These are phyloP conservation scores for Saccharum spontaneum DNA, from an alignment of 176 grass and related monocot species.

Conservation along the genomic window DNA sequence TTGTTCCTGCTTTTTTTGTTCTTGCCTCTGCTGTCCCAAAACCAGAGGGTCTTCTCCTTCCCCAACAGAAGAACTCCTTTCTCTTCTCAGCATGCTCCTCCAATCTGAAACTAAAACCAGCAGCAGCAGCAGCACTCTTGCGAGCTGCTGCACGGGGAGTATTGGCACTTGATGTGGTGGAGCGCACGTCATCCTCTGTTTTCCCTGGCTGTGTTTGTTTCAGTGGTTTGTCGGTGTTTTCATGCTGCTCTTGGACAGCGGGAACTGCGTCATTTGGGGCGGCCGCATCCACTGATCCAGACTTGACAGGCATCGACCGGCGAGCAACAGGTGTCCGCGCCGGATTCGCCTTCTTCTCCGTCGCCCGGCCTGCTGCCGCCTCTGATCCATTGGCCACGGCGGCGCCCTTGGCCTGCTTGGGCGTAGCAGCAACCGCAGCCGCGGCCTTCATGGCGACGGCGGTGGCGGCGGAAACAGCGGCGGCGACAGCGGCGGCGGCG, in stretches of 20 bases:
- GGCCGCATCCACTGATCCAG: slow-evolving; percentile 52
- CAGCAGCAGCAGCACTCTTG: slow-evolving; percentile 49
- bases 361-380: neutral
- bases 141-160: slow-evolving; percentile 42
- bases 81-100: slow-evolving; percentile 94
- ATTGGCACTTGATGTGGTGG: slow-evolving; percentile 71
- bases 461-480: too few relatives aligned
- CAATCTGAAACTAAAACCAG: slow-evolving; percentile 75
- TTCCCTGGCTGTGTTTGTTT: slow-evolving; percentile 36
- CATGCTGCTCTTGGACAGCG: slow-evolving; percentile 44
- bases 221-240: slow-evolving; percentile 35
- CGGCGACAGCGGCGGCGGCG: too few relatives aligned
- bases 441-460: slow-evolving; percentile 31
- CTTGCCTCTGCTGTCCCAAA: too few relatives aligned
- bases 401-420: slow-evolving; percentile 45
- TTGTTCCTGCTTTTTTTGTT: too few relatives aligned
- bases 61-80: too few relatives aligned
- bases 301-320: slow-evolving; percentile 59
- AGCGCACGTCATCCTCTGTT: slow-evolving; percentile 65
- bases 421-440: neutral
- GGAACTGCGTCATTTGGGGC: slow-evolving; percentile 46
- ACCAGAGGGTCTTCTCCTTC: too few relatives aligned
- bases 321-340: slow-evolving; percentile 16
- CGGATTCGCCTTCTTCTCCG: slow-evolving; percentile 41
- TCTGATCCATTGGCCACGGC: slow-evolving; percentile 45